Base-by-base conservation (phyloP, 371 early-diverging fungal genomes). In the Haplosporangium sp. region DNA sequence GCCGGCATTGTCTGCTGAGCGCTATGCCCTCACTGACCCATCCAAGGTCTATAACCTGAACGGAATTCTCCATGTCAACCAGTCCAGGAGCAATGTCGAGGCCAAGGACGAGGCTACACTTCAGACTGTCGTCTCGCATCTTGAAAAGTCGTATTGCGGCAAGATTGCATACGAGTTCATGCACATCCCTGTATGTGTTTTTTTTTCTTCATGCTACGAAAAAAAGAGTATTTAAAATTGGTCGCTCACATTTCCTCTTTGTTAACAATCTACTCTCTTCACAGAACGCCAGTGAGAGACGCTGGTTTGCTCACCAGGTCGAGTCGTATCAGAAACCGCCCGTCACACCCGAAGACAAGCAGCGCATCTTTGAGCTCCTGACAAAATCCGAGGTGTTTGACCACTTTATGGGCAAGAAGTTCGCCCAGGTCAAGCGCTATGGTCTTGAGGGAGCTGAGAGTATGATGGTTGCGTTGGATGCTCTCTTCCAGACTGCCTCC, bases 401-500 rank as follows among this genome's bases (percentile, higher is more conserved):
- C 83, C 95, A 95, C 68, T 97, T 96, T 73, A 94, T 98, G 92
- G 94, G 92, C 51, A 96, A 95, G 71, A 94, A 93, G 80, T 98
- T 97, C 83, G 94, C 95, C 8, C 94, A 95, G 69, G 92, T 96
- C 57, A 98, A 98, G 83, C 89, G 99, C 16, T 98, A 97, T 68
- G 98, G 99, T 14, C 82, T 98, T 16, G 97, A 98, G 79, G 99
- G 99, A 18, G 96, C 94, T n/a, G 99, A 98, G 81, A 91, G 93
- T 67, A 96, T 98, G 92, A 95, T 97, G 89, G 92, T 95, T 0
- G 95, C 93, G 8, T 80, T 98, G 48, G 95, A 97, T 81, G 84
- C 92, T 55, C 79, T 96, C n/a, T 94, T 98, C 83, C 85, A 86
- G 53, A 83, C 88, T 0, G 88, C 90, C 53, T 90, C 86, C 23